Conservation (phyloP, 306 rosid genomes). For the Vicia sativa region DNA sequence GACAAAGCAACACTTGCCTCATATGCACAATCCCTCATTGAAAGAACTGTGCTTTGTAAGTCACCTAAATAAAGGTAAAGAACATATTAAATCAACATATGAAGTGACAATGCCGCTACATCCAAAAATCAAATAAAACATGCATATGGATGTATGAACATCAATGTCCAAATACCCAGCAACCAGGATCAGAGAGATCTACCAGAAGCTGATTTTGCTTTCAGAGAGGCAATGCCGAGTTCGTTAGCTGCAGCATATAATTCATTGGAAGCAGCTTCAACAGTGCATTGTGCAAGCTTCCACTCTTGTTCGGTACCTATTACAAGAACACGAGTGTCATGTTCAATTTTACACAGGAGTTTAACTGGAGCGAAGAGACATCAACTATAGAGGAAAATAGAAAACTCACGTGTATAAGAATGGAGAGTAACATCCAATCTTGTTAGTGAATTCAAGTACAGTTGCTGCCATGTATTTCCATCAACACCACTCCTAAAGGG, state of each 20-base stretch:
- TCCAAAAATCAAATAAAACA: constrained; percentile 19
- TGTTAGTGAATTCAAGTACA: constrained; percentile 71
- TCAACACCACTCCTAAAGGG: constrained; percentile 61
- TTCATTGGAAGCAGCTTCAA: constrained; percentile 86
- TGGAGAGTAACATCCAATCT: constrained; percentile 81
- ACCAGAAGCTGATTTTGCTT: constrained; percentile 94
- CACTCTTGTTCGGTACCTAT: constrained; percentile 94
- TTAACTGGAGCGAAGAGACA: constrained; percentile 31
- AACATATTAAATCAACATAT: constrained; percentile 33
- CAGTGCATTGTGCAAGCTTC: constrained; percentile 84
- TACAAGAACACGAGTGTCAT: constrained; percentile 44
- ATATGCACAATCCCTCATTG: constrained; percentile 85
- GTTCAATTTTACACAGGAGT: constrained; percentile 27
- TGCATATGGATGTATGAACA: constrained; percentile 30
- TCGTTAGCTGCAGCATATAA: constrained; percentile 74
- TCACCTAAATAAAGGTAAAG: constrained; percentile 59
- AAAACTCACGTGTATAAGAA: constrained; percentile 74
- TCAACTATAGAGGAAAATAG: constrained; percentile 26
- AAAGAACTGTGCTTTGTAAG: constrained; percentile 74
- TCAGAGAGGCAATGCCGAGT: constrained; percentile 73
- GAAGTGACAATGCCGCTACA: constrained; percentile 15
- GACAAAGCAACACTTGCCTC: constrained; percentile 75
- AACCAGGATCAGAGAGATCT: constrained; percentile 32
- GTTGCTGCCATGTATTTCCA: constrained; percentile 86
- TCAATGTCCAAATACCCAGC: constrained; percentile 22